Evolutionary conservation across 139 green algal genomes (phyloP), one percentile per base, ranked within the genome.

Genomic region (Ettlia oleoabundans): DNA sequence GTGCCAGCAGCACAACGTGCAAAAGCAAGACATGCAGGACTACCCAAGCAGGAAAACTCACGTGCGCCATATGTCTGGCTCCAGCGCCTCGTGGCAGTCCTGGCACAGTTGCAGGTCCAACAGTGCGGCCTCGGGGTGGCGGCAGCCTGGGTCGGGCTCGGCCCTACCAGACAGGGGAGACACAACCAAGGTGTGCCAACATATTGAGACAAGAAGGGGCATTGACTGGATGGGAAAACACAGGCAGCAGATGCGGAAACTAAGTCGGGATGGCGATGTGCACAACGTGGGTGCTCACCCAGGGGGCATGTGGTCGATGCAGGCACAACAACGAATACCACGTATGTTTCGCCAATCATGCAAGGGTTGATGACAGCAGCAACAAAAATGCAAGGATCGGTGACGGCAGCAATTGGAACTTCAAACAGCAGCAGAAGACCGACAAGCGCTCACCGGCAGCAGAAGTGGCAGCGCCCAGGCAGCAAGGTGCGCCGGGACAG

Each of bases 401-500:
- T 8, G 32, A 30, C 24, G 13, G 32, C 32, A 24, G 9, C 30
- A 1, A 13, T 1, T 13, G 13, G 8, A 22, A 9, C 63, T 1
- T 19, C 37, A 52, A 53, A 10, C 30, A 7, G 19, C 21, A 2
- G 3, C 35, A 73, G 2, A 7, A 19, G 13, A 1, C 38, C 28
- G 28, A 21, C 7, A n/a, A 58, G 2, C 67, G 21, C 67, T 22
- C 68, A 76, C 68, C 3, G 33, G 71, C 71, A 66, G 71, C 71
- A 78, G 51, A 78, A 78, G 71, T 78, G 71, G 71, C 71, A 78
- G 71, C 47, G 71, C 0, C 51, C 71, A 1, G 1, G 71, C 3
- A 47, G 71, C 43, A 78, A 51, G 47, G 65, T 66, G 71, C 71
- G 71, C 32, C 71, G 47, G 8, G 51, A 32, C 51, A 66, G 51